Evolutionary conservation across 345 rosid genomes (phyloP), one percentile per base, ranked within the genome.

Genomic region (Brassica napus): DNA sequence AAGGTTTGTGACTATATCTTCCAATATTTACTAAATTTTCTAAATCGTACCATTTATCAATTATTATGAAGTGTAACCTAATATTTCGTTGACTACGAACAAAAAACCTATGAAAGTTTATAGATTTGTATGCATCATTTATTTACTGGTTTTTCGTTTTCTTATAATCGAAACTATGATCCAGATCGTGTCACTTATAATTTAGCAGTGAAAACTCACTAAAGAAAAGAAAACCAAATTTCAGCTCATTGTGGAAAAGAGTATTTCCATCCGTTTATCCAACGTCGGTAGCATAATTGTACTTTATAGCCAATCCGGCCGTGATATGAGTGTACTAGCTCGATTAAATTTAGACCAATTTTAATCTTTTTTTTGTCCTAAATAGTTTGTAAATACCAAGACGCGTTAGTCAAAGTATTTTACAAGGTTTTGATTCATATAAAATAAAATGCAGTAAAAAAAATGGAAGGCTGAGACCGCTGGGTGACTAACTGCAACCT

Each of bases 401-500:
- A 77, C 64, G 64, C 42, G 70, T 32, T 47, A 69, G 49, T 18
- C 49, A 60, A 5, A 12, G 32, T 39, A 68, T 5, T 73, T 34
- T 54, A 1, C 55, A 64, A 35, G 3, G 8, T 37, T 67, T 67
- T 57, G 6, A 47, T 57, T 68, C 32, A 65, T 34, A 21, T 32
- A 55, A 1, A 6, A 58, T 23, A 12, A 5, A 9, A 5, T 44
- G 4, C 0, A 0, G 4, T 26, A 28, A 4, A 24, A 47, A 10
- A 6, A 0, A 26, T 32, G 26, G 37, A 58, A 52, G 66, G 70
- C 58, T 74, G 30, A 26, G 30, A 26, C 30, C 30, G 30, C 30
- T 26, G 71, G 14, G 71, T 71, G 61, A 74, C 9, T 62, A 68
- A 74, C 79, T 69, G 83, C 79, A 75, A 64, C 72, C 76, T 69